Conservation (phyloP, 2,329 filamentous ascomycete species). For the Knufia petricola region DNA sequence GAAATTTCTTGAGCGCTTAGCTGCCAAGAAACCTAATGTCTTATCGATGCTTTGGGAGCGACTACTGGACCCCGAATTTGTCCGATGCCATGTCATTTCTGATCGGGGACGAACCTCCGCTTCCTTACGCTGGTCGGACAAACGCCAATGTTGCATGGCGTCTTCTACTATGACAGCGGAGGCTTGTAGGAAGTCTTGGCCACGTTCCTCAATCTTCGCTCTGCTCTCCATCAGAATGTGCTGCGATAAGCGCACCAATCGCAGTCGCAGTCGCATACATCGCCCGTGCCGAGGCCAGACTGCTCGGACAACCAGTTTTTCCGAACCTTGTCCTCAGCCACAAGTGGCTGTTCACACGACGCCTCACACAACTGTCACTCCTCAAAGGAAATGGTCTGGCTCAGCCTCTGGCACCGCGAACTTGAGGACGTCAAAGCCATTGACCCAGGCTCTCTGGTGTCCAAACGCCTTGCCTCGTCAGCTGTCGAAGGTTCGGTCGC, state of each 20-base stretch:
- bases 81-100: neutral
- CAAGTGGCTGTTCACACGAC: neutral
- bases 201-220: neutral
- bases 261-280: no score
- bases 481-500: no score
- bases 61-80: neutral
- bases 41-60: neutral
- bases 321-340: neutral
- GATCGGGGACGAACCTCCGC: conserved; percentile 1
- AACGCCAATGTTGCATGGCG: neutral
- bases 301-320: neutral
- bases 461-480: neutral
- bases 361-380: neutral
- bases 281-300: neutral
- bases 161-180: neutral
- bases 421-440: neutral
- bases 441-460: neutral
- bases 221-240: no score
- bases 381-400: neutral
- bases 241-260: no score
- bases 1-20: conserved; percentile 5
- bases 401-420: neutral
- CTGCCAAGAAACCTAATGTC: neutral
- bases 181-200: conserved; percentile 1
- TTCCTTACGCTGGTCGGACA: neutral